These are phyloP conservation scores for Neofusicoccum cordaticola DNA, from an alignment of 2,329 filamentous ascomycete genomes.

Conservation along the genomic window DNA sequence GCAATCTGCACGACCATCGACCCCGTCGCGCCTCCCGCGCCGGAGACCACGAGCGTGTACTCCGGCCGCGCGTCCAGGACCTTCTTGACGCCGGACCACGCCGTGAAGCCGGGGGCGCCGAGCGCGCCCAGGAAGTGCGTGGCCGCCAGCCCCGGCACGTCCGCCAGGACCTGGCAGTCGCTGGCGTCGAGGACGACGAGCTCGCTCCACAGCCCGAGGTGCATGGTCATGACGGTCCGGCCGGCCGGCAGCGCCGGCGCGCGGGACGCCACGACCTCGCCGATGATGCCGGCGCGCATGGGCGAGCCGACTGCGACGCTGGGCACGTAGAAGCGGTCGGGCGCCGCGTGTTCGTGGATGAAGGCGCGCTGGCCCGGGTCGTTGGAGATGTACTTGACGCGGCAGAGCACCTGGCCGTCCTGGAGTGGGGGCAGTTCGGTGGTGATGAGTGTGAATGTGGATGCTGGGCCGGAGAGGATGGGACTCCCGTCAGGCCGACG, in stretches of 20 bases:
- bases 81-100: conserved; percentile 70
- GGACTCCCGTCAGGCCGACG: conserved; percentile 39
- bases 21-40: conserved; percentile 75
- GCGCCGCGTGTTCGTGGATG: conserved; percentile 47
- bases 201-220: conserved; percentile 62
- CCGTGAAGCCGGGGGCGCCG: conserved; percentile 61
- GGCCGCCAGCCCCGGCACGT: conserved; percentile 35
- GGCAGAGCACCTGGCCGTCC: conserved; percentile 45
- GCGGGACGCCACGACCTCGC: conserved; percentile 60
- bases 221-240: conserved; percentile 53
- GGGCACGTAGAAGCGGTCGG: conserved; percentile 61
- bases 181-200: conserved; percentile 55
- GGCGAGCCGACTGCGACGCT: conserved; percentile 65
- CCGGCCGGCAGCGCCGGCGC: conserved; percentile 56
- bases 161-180: conserved; percentile 30
- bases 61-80: conserved; percentile 66
- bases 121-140: conserved; percentile 50
- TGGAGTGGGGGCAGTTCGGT: conserved; percentile 32
- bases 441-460: conserved; percentile 41
- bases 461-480: conserved; percentile 34
- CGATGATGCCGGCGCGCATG: conserved; percentile 65
- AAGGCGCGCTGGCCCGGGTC: conserved; percentile 54
- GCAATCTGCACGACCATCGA: conserved; percentile 65
- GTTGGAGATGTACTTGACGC: conserved; percentile 49
- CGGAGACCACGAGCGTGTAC: conserved; percentile 74